A percentile compares a stretch with the other conserved stretches of the same genome.
Evolutionary conservation across 257 asterid species (phyloP).

Genomic region (Solanum peruvianum): DNA sequence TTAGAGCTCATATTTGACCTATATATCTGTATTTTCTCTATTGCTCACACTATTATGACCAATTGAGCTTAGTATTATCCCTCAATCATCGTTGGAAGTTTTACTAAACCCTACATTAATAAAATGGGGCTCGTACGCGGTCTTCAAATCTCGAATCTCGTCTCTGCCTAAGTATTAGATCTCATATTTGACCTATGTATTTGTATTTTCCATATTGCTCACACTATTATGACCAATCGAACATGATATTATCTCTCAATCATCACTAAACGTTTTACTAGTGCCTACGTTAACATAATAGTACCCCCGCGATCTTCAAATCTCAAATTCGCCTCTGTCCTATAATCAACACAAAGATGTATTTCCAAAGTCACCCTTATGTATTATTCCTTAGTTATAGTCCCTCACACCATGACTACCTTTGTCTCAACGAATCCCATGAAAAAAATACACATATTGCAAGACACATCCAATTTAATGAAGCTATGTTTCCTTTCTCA

Average conservation of each 20-base stretch:
- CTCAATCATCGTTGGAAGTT: neutral
- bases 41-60: neutral
- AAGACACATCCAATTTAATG: neutral
- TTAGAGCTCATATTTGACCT: no score
- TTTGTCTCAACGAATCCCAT: neutral
- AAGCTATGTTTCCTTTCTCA: neutral
- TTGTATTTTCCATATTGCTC: neutral
- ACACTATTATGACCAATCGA: neutral
- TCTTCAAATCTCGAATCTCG: fast-evolving
- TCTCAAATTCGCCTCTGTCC: neutral
- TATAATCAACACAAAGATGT: neutral
- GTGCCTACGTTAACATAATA: no score
- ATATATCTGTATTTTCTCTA: neutral
- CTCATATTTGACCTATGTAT: neutral
- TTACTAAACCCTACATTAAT: neutral
- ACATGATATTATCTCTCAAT: neutral
- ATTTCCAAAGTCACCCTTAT: neutral
- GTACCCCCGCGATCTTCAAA: no score
- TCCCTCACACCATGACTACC: neutral
- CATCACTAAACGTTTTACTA: neutral
- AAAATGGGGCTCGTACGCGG: neutral
- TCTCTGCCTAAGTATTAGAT: neutral
- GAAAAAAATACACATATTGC: neutral
- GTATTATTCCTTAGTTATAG: neutral
- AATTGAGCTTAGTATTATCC: neutral